Evolutionary conservation across 2,329 filamentous ascomycete species (phyloP).

Genomic region (Pseudogymnoascus sp.): DNA sequence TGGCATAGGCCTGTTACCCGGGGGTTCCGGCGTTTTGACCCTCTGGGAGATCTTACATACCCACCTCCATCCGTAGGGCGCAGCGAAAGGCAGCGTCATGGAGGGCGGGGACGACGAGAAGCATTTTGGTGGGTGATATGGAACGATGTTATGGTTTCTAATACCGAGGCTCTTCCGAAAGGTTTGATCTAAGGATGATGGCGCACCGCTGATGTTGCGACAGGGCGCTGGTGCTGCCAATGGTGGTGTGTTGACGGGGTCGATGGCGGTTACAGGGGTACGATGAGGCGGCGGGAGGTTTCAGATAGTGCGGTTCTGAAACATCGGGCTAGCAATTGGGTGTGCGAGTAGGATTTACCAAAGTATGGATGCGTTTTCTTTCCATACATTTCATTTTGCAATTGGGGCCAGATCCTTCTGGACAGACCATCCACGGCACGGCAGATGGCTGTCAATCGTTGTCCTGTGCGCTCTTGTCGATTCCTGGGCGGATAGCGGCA

Average conservation of each 20-base stretch:
- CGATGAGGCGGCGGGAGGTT: neutral
- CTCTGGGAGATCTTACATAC: neutral
- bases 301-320: neutral
- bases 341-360: neutral
- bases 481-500: neutral
- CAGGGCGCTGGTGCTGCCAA: neutral
- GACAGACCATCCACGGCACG: neutral
- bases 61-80: neutral
- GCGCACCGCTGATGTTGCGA: neutral
- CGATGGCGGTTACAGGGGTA: neutral
- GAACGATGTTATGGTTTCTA: neutral
- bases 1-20: neutral
- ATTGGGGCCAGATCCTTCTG: neutral
- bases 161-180: slow-evolving; percentile 1
- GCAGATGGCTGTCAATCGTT: neutral
- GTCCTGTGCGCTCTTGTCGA: neutral
- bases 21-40: slow-evolving; percentile 1
- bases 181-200: neutral
- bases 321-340: neutral
- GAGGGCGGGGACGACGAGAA: neutral
- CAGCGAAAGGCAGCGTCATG: neutral
- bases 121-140: neutral
- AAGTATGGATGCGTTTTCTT: neutral
- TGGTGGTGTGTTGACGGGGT: neutral
- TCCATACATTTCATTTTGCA: neutral